Percentiles rank a stretch among this genome's conserved stretches.
Evolutionary conservation across 2,329 filamentous ascomycete species (phyloP).

Genomic region (Penicillium corylophilum): DNA sequence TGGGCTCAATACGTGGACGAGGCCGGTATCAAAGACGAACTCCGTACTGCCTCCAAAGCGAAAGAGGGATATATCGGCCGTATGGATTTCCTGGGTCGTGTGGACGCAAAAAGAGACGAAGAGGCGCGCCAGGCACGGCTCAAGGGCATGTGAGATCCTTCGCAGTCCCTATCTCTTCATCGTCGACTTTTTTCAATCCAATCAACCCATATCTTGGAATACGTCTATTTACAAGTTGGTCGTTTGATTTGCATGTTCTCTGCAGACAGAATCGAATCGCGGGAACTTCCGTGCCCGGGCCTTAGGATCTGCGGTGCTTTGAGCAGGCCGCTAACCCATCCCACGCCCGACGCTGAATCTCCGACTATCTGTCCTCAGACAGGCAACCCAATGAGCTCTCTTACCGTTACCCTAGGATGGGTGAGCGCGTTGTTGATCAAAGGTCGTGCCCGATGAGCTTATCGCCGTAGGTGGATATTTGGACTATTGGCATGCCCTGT

Average conservation of each 20-base stretch:
- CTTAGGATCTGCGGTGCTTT: not conserved
- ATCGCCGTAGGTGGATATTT: not conserved
- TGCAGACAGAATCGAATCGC: constrained; percentile 3
- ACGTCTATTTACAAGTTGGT: not conserved
- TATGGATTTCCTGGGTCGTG: constrained; percentile 62
- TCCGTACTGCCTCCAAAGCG: constrained; percentile 61
- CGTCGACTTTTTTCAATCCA: not conserved
- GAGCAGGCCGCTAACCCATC: constrained; percentile 9
- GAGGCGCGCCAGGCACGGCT: constrained; percentile 54
- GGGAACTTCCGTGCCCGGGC: not conserved
- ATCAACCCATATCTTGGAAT: not conserved
- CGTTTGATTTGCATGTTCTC: not conserved
- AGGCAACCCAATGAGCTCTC: not conserved
- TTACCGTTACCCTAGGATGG: not conserved
- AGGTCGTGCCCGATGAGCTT: not conserved
- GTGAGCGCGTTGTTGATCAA: not conserved
- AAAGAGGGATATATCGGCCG: constrained; percentile 61
- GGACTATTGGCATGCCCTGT: too few species aligned
- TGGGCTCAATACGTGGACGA: constrained; percentile 65
- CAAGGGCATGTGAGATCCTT: constrained; percentile 34
- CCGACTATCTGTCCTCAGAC: not conserved
- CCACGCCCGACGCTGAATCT: not conserved
- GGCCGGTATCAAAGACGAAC: constrained; percentile 60
- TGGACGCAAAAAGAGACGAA: constrained; percentile 57
- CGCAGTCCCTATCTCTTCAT: not conserved